Evolutionary conservation across 306 rosid genomes (phyloP).

Genomic region (Sesbania bispinosa): DNA sequence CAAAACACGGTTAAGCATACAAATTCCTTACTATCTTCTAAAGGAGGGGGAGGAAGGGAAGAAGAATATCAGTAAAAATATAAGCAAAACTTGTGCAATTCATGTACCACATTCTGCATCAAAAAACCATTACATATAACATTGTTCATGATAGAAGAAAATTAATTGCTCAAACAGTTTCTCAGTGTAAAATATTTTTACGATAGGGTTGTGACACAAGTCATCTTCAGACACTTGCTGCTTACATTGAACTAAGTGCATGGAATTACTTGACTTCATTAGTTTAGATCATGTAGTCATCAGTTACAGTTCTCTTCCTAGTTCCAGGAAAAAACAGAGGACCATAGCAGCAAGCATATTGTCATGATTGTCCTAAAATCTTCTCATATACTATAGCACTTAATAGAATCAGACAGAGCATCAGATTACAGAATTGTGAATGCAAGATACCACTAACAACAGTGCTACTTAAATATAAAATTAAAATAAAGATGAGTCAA

Average conservation of each 20-base stretch:
- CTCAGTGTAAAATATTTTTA: background rate
- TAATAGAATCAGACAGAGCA: slow-evolving; percentile 6
- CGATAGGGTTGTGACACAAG: background rate
- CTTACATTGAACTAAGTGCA: slow-evolving; percentile 1
- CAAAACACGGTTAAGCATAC: background rate
- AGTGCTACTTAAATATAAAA: background rate
- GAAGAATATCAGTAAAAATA: background rate
- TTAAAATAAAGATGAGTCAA: background rate
- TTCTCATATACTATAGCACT: background rate
- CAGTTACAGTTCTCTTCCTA: background rate
- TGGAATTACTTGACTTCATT: background rate
- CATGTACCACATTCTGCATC: background rate
- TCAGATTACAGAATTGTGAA: background rate
- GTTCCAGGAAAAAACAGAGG: slow-evolving; percentile 9
- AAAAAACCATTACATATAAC: background rate
- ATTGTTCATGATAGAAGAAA: background rate
- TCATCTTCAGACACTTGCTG: background rate
- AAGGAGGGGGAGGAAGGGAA: background rate
- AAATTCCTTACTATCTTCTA: background rate
- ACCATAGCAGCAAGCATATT: slow-evolving; percentile 7
- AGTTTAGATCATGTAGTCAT: background rate
- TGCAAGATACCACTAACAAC: slow-evolving; percentile 4
- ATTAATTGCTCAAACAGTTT: background rate
- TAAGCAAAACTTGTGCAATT: background rate
- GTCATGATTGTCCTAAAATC: background rate